These are phyloP conservation scores for Turritis glabra DNA, from an alignment of 345 rosid species.

Conservation along the genomic window DNA sequence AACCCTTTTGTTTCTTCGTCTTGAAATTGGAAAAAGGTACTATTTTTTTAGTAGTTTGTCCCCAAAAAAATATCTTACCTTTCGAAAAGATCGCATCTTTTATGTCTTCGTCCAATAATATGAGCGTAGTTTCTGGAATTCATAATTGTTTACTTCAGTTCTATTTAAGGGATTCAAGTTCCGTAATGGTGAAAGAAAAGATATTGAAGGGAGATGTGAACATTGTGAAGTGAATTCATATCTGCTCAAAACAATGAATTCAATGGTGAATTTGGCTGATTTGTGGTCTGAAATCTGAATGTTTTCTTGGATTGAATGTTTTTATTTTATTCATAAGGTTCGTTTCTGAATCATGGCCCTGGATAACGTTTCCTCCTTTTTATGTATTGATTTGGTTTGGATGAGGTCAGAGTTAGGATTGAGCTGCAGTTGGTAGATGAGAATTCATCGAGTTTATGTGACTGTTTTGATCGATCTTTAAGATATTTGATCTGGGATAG, in stretches of 20 bases:
- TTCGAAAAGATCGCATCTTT: neutral
- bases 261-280: neutral
- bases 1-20: slow-evolving; percentile 55
- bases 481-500: neutral
- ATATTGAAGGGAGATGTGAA: neutral
- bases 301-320: neutral
- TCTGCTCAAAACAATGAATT: neutral
- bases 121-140: neutral
- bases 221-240: neutral
- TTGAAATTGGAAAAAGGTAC: slow-evolving; percentile 33
- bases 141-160: neutral
- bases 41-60: neutral
- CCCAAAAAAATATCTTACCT: neutral
- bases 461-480: neutral
- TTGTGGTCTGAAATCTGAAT: too few species aligned
- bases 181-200: neutral
- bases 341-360: neutral
- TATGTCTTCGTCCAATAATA: slow-evolving; percentile 18
- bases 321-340: neutral
- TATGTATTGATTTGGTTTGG: neutral
- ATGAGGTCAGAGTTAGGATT: neutral
- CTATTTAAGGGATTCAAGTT: slow-evolving; percentile 1
- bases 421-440: neutral
- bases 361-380: neutral
- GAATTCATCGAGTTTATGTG: neutral